Percentiles rank a stretch among this genome's conserved stretches.
Evolutionary conservation across 352 stramenopile species (phyloP).

Genomic region (Phytophthora ohioensis): DNA sequence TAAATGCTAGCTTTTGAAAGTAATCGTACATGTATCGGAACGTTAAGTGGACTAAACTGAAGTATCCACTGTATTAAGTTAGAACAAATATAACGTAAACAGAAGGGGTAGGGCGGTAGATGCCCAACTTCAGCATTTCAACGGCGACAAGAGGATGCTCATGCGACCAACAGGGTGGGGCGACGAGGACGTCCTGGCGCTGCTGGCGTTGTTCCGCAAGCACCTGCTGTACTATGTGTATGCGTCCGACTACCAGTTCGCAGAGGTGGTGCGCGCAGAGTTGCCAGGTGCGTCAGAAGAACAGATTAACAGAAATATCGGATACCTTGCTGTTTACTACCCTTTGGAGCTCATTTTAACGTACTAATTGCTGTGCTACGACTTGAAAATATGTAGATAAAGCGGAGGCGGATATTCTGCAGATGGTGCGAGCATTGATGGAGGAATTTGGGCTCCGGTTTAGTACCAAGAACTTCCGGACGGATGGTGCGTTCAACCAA

Average conservation of each 20-base stretch:
- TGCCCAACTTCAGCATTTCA: conserved; percentile 4
- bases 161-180: conserved; percentile 54
- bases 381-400: conserved; percentile 40
- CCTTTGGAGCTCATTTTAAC: conserved; percentile 8
- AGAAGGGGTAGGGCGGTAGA: too few relatives aligned
- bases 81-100: too few relatives aligned
- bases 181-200: conserved; percentile 55
- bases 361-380: neutral
- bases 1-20: too few relatives aligned
- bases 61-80: too few relatives aligned
- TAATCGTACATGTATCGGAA: too few relatives aligned
- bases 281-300: conserved; percentile 43
- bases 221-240: conserved; percentile 76
- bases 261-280: conserved; percentile 43
- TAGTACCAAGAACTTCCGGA: conserved; percentile 74
- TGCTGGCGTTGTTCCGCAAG: conserved; percentile 63
- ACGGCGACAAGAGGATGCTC: conserved; percentile 34
- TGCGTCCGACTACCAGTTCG: conserved; percentile 53
- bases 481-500: conserved; percentile 50
- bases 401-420: conserved; percentile 43
- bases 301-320: neutral
- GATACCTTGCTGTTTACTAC: neutral
- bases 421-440: conserved; percentile 65
- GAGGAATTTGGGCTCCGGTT: conserved; percentile 63
- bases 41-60: too few relatives aligned